phyloP scores from a whole-genome alignment of 768 basidiomycete genomes.

The Suillus brevipes region DNA sequence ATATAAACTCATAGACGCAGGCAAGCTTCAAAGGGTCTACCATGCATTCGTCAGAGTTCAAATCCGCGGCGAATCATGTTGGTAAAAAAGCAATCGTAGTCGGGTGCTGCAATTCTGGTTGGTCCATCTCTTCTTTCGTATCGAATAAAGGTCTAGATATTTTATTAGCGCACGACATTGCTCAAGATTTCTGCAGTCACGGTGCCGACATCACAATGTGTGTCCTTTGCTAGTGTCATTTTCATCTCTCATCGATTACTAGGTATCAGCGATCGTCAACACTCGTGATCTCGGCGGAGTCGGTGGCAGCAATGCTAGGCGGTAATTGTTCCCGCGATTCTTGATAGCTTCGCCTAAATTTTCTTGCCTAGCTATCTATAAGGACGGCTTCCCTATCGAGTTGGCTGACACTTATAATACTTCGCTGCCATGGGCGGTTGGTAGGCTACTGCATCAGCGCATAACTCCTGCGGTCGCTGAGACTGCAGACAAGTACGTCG shows the following conservation, averaged over 20 bases:
- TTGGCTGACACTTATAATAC: constrained; percentile 19
- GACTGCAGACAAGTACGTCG: constrained; percentile 29
- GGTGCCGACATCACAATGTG: constrained; percentile 34
- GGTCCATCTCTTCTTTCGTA: neutral
- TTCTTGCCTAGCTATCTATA: constrained; percentile 17
- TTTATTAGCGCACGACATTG: constrained; percentile 36
- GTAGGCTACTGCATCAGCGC: constrained; percentile 24
- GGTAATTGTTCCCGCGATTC: constrained; percentile 8
- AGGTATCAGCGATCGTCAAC: constrained; percentile 30
- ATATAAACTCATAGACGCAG: constrained; percentile 21
- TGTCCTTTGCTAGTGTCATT: neutral
- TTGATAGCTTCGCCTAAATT: neutral
- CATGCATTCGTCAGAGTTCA: constrained; percentile 54
- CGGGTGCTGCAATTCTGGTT: constrained; percentile 66
- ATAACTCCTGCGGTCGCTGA: constrained; percentile 16
- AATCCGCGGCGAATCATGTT: constrained; percentile 44
- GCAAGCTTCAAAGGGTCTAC: constrained; percentile 54
- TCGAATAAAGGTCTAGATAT: constrained; percentile 1
- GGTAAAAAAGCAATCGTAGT: constrained; percentile 71
- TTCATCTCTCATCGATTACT: constrained; percentile 7
- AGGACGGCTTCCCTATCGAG: constrained; percentile 24
- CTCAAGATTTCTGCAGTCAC: constrained; percentile 34
- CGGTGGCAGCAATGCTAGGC: constrained; percentile 10
- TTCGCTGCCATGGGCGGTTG: constrained; percentile 18
- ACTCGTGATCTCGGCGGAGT: constrained; percentile 17